phyloP scores from a whole-genome alignment of 352 stramenopile genomes.

The Globisporangium echinulatum region DNA sequence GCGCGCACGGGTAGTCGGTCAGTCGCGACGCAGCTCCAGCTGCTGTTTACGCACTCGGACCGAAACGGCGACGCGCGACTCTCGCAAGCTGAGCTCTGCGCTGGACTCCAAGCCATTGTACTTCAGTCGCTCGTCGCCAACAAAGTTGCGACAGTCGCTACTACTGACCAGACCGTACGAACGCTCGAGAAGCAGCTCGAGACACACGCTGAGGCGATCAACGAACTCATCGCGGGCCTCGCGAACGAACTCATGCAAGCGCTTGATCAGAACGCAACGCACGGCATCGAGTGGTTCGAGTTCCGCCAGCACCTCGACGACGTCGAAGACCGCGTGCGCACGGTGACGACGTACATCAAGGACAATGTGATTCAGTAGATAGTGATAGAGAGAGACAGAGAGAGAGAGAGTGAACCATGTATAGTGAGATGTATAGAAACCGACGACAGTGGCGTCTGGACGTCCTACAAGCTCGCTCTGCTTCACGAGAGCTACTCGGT shows the following conservation, averaged over 20 bases:
- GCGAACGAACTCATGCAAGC: slow-evolving; percentile 51
- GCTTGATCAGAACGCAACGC: slow-evolving; percentile 50
- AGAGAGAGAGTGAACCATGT: not conserved
- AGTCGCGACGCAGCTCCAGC: slow-evolving; percentile 43
- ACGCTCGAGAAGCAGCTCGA: not conserved
- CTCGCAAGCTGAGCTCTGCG: slow-evolving; percentile 43
- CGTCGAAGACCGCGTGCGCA: slow-evolving; percentile 39
- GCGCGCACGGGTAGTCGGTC: slow-evolving; percentile 27
- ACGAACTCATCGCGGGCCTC: slow-evolving; percentile 33
- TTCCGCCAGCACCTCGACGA: slow-evolving; percentile 71
- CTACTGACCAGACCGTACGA: too few species aligned
- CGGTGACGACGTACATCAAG: slow-evolving; percentile 52
- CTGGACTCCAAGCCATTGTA: slow-evolving; percentile 36
- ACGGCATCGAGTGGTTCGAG: slow-evolving; percentile 68
- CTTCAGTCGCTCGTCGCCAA: slow-evolving; percentile 16
- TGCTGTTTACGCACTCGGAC: slow-evolving; percentile 50
- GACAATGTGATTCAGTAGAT: slow-evolving; percentile 18
- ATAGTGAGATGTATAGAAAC: not conserved
- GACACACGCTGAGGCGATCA: slow-evolving; percentile 15
- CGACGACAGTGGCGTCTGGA: not conserved
- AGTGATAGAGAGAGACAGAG: not conserved
- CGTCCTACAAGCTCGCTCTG: not conserved
- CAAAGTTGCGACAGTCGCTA: not conserved
- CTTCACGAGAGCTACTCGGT: too few species aligned
- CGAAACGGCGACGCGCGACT: slow-evolving; percentile 50